phyloP scores from a whole-genome alignment of 108 stramenopile species.

The Skeletonema potamos region DNA sequence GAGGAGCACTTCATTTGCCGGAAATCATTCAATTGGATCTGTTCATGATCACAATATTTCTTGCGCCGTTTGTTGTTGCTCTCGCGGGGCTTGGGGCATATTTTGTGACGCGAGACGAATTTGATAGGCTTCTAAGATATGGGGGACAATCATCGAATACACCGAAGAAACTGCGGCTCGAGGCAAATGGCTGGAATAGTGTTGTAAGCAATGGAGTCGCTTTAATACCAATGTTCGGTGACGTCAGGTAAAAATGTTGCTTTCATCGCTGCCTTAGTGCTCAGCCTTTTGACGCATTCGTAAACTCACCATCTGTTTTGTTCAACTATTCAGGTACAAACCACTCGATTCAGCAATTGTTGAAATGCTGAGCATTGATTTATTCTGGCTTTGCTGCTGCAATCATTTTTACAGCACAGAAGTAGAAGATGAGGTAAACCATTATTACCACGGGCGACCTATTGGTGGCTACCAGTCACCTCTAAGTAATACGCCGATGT shows the following conservation, averaged over 20 bases:
- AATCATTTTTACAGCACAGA: conserved; percentile 74
- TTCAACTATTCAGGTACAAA: conserved; percentile 43
- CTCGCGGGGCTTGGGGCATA: conserved; percentile 84
- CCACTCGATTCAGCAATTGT: conserved; percentile 52
- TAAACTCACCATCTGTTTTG: not conserved
- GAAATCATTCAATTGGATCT: conserved; percentile 46
- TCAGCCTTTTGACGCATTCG: not conserved
- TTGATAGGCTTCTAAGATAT: conserved; percentile 69
- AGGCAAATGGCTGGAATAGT: conserved; percentile 76
- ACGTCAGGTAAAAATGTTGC: conserved; percentile 62
- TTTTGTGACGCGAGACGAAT: conserved; percentile 81
- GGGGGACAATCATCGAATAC: conserved; percentile 86
- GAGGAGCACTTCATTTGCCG: conserved; percentile 58
- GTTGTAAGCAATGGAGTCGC: conserved; percentile 78
- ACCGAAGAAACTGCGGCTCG: conserved; percentile 68
- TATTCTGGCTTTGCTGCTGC: conserved; percentile 36
- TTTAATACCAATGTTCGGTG: conserved; percentile 88
- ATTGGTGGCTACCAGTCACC: conserved; percentile 27
- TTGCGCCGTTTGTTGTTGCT: conserved; percentile 75
- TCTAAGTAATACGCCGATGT: conserved; percentile 22
- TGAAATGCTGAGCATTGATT: conserved; percentile 46
- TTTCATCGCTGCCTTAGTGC: not conserved
- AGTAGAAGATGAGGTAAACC: conserved; percentile 59
- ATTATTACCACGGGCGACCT: conserved; percentile 17
- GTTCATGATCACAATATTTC: conserved; percentile 58